phyloP scores from a whole-genome alignment of 176 grass and related monocot species.

The Aegilops umbellulata region DNA sequence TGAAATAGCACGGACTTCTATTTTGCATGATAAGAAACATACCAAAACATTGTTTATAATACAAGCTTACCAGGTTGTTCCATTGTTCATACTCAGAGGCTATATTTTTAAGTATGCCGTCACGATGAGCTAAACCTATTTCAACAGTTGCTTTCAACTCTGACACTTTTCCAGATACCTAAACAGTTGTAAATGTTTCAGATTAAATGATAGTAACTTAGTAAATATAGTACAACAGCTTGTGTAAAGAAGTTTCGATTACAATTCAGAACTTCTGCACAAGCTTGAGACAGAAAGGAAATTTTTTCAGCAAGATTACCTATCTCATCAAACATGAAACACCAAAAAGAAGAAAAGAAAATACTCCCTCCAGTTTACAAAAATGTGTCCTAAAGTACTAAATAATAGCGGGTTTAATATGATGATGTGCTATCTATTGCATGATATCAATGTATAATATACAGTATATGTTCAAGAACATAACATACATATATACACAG shows the following conservation, averaged over 20 bases:
- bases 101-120: conserved; percentile 84
- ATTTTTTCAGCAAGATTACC: background rate
- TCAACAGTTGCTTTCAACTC: conserved; percentile 90
- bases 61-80: conserved; percentile 66
- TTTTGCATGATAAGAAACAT: background rate
- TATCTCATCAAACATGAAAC: background rate
- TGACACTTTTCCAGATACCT: conserved; percentile 75
- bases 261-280: background rate
- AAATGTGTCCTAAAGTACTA: background rate
- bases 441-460: background rate
- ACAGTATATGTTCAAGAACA: background rate
- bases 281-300: background rate
- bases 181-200: conserved; percentile 27
- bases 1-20: background rate
- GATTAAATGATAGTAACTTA: conserved; percentile 10
- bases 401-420: background rate
- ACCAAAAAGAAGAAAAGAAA: background rate
- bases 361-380: background rate
- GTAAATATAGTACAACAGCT: background rate
- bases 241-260: background rate
- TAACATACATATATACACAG: background rate
- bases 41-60: background rate
- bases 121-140: conserved; percentile 74
- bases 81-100: conserved; percentile 82
- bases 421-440: background rate